Evolutionary conservation across 163 green algal species (phyloP).

Genomic region (Scenedesmus sp.): DNA sequence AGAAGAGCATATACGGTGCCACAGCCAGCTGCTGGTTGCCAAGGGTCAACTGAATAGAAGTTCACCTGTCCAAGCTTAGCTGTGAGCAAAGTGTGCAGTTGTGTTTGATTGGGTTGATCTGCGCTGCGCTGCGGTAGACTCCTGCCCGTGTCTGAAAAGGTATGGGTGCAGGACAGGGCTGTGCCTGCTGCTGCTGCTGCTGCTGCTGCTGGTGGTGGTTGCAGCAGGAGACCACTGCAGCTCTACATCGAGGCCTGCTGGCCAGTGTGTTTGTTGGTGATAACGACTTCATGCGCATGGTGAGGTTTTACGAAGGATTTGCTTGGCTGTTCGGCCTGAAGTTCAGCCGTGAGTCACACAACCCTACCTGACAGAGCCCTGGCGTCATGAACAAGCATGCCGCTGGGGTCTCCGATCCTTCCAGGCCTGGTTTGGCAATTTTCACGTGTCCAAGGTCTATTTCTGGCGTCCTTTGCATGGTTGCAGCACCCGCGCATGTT

Average conservation of each 20-base stretch:
- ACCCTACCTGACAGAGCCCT: neutral
- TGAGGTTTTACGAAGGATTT: neutral
- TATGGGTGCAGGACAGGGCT: neutral
- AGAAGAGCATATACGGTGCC: neutral
- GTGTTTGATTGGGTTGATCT: neutral
- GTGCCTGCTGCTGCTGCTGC: constrained; percentile 3
- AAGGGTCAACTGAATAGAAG: neutral
- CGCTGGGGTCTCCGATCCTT: neutral
- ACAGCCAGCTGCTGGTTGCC: no score
- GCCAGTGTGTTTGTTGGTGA: neutral
- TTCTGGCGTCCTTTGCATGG: neutral
- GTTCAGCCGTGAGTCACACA: neutral
- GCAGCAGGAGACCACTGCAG: neutral
- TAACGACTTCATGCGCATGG: neutral
- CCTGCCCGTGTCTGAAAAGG: neutral
- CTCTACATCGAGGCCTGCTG: neutral
- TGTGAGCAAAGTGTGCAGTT: neutral
- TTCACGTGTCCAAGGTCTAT: neutral
- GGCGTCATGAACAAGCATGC: neutral
- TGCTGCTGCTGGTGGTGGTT: neutral
- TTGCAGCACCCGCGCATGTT: neutral
- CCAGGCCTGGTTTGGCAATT: neutral
- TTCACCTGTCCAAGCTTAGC: neutral
- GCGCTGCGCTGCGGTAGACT: neutral
- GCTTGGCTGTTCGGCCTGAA: neutral